These are phyloP conservation scores for Phytophthora constricta DNA, from an alignment of 352 stramenopile genomes.

Conservation along the genomic window DNA sequence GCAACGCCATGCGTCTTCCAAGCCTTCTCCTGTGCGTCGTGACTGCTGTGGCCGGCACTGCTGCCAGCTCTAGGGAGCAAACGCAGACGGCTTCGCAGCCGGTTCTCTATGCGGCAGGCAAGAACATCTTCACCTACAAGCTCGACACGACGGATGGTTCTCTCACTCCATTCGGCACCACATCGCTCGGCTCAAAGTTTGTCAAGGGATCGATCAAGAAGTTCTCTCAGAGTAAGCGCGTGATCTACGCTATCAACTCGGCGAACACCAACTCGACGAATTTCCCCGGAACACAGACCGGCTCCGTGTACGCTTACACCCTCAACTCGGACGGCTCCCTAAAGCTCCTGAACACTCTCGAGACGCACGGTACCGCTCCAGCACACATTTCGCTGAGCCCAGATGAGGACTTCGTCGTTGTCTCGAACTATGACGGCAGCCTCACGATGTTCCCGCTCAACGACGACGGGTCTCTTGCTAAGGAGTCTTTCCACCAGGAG, in stretches of 20 bases:
- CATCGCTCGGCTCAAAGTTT: constrained; percentile 54
- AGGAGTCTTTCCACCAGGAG: constrained; percentile 36
- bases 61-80: background rate
- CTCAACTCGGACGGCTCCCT: constrained; percentile 34
- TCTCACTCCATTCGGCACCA: constrained; percentile 34
- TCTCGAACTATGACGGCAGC: constrained; percentile 63
- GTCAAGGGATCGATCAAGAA: constrained; percentile 35
- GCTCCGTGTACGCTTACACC: background rate
- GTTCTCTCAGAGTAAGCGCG: constrained; percentile 17
- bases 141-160: constrained; percentile 47
- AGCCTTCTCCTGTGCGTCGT: constrained; percentile 9
- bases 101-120: constrained; percentile 55
- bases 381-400: constrained; percentile 52
- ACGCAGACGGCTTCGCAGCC: constrained; percentile 8
- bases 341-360: constrained; percentile 46
- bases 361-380: constrained; percentile 44
- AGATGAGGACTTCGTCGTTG: constrained; percentile 51
- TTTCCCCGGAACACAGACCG: background rate
- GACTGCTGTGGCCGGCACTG: background rate
- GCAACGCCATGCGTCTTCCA: constrained; percentile 9
- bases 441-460: constrained; percentile 55
- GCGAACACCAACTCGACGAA: constrained; percentile 32
- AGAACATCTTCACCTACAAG: constrained; percentile 57
- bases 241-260: constrained; percentile 58
- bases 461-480: constrained; percentile 41